phyloP scores from a whole-genome alignment of 306 rosid species.

The Quercus wislizeni region DNA sequence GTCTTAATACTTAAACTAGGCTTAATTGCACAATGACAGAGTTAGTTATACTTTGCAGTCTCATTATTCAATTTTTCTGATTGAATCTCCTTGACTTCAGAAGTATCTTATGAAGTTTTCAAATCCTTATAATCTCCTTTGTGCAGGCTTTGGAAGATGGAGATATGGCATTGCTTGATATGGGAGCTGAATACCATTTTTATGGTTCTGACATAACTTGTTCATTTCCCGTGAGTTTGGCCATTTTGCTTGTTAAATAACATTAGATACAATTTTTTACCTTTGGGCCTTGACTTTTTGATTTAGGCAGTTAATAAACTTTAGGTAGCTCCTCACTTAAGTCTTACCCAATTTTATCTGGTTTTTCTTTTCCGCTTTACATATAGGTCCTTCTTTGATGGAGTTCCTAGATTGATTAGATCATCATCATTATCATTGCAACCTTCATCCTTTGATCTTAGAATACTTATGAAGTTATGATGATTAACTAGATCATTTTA shows the following conservation, averaged over 20 bases:
- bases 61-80: not conserved
- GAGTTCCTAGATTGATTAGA: not conserved
- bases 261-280: not conserved
- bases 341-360: not conserved
- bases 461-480: not conserved
- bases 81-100: not conserved
- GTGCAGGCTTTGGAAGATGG: conserved; percentile 81
- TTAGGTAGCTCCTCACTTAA: not conserved
- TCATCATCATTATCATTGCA: conserved; percentile 4
- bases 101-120: not conserved
- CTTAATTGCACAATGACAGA: not conserved
- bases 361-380: not conserved
- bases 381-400: not conserved
- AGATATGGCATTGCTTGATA: conserved; percentile 90
- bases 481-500: not conserved
- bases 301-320: not conserved
- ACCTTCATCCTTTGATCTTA: not conserved
- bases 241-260: not conserved
- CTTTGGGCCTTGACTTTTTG: conserved; percentile 7
- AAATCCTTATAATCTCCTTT: not conserved
- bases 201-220: conserved; percentile 97
- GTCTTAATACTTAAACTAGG: not conserved
- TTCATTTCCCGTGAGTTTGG: conserved; percentile 82
- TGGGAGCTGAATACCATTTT: conserved; percentile 95
- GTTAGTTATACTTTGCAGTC: not conserved